These are phyloP conservation scores for Fusarium solani-melongenae DNA, from an alignment of 2,329 filamentous ascomycete species.

Conservation along the genomic window DNA sequence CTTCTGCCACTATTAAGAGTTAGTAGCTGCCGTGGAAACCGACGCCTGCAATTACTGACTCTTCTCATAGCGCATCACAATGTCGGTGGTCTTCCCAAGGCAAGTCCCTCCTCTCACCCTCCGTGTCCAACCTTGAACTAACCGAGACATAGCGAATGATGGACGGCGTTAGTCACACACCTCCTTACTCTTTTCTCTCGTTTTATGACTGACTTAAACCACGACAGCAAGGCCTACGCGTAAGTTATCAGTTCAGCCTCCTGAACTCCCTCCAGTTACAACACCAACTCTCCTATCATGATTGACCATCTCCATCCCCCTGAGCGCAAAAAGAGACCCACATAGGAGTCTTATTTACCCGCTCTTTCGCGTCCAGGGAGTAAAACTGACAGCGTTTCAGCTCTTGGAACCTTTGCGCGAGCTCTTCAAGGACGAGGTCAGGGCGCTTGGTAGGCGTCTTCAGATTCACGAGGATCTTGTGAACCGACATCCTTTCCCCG, in stretches of 20 bases:
- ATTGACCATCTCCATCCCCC: background rate
- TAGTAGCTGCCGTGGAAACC: background rate
- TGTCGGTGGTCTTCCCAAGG: slow-evolving; percentile 36
- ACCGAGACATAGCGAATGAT: slow-evolving; percentile 15
- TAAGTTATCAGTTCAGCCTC: background rate
- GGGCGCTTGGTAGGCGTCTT: slow-evolving; percentile 4
- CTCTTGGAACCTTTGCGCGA: background rate
- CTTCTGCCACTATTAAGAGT: slow-evolving; percentile 63
- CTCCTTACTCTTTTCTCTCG: background rate
- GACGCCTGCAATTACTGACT: background rate
- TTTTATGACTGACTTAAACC: background rate
- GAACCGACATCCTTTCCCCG: slow-evolving; percentile 38
- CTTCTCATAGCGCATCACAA: slow-evolving; percentile 24
- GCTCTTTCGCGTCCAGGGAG: background rate
- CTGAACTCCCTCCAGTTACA: background rate
- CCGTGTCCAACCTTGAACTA: background rate
- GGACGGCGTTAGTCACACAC: slow-evolving; percentile 14
- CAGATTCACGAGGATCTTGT: slow-evolving; percentile 11
- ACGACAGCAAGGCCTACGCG: slow-evolving; percentile 14
- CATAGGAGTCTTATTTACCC: background rate
- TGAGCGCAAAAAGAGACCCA: background rate
- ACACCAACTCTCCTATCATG: slow-evolving; percentile 30
- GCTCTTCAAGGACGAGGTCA: background rate
- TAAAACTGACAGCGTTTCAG: background rate
- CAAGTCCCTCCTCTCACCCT: slow-evolving; percentile 4